phyloP scores from a whole-genome alignment of 305 asterid species.

The Fraxinus sp. region DNA sequence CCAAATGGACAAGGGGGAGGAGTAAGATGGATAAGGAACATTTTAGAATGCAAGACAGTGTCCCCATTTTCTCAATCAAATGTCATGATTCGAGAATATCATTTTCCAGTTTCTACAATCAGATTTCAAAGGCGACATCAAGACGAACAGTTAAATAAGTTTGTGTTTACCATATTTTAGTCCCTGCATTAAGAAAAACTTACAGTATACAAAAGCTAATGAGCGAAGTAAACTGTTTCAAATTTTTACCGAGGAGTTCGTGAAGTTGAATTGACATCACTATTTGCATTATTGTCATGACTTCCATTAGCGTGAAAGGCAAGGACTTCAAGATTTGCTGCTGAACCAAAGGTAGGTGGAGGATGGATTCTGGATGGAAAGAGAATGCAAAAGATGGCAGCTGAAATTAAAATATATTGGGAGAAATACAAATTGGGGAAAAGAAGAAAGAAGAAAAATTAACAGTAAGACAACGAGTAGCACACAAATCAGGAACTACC shows the following conservation, averaged over 20 bases:
- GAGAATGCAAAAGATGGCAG: slow-evolving; percentile 4
- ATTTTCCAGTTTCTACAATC: background rate
- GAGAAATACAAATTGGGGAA: background rate
- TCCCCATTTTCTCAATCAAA: background rate
- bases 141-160: background rate
- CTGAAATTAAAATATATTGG: background rate
- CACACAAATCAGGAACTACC: slow-evolving; percentile 17
- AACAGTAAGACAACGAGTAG: background rate
- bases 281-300: slow-evolving; percentile 29
- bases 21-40: background rate
- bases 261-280: slow-evolving; percentile 33
- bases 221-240: background rate
- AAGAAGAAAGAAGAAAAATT: background rate
- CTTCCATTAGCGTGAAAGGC: slow-evolving; percentile 29
- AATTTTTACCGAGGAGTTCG: slow-evolving; percentile 34
- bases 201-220: background rate
- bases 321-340: slow-evolving; percentile 46
- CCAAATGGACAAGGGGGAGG: background rate
- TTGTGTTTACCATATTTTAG: background rate
- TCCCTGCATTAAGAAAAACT: background rate
- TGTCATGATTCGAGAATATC: background rate
- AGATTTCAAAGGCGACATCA: background rate
- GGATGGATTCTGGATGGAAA: slow-evolving; percentile 37
- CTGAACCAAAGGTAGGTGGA: slow-evolving; percentile 56
- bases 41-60: background rate